Percentiles rank a stretch among this genome's conserved stretches.
Conservation (phyloP, 2,329 filamentous ascomycete genomes). For the Cryphonectria carpinicola region DNA sequence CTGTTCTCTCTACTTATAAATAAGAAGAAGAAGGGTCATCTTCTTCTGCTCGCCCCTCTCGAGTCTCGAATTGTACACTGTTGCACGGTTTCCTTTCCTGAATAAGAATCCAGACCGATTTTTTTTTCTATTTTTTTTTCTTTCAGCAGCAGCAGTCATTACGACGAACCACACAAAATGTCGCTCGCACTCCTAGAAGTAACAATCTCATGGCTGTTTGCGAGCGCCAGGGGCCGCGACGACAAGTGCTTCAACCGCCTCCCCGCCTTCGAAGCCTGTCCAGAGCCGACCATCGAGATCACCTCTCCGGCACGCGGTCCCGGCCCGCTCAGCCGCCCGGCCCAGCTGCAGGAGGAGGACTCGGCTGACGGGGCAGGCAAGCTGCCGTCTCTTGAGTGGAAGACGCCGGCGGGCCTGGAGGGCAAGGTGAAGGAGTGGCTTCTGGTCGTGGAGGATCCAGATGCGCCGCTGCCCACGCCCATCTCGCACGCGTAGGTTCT, state of each 20-base stretch:
- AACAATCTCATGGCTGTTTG: conserved; percentile 45
- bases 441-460: background rate
- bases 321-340: conserved; percentile 33
- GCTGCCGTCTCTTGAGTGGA: background rate
- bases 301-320: conserved; percentile 46
- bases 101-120: background rate
- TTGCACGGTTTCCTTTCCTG: too few relatives aligned
- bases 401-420: background rate
- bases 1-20: background rate
- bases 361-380: background rate
- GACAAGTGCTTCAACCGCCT: conserved; percentile 43
- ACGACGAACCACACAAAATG: conserved; percentile 1
- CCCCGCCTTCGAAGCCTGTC: conserved; percentile 40
- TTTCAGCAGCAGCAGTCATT: background rate
- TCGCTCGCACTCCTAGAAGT: conserved; percentile 37
- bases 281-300: conserved; percentile 43
- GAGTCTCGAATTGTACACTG: background rate
- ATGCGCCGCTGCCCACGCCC: background rate
- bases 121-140: too few relatives aligned
- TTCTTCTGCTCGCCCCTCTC: background rate
- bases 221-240: conserved; percentile 42
- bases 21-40: background rate
- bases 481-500: background rate
- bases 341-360: conserved; percentile 35
- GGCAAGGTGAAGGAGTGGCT: background rate